Conservation (phyloP, 2,329 filamentous ascomycete genomes). For the Coccinonectria pachysandricola region DNA sequence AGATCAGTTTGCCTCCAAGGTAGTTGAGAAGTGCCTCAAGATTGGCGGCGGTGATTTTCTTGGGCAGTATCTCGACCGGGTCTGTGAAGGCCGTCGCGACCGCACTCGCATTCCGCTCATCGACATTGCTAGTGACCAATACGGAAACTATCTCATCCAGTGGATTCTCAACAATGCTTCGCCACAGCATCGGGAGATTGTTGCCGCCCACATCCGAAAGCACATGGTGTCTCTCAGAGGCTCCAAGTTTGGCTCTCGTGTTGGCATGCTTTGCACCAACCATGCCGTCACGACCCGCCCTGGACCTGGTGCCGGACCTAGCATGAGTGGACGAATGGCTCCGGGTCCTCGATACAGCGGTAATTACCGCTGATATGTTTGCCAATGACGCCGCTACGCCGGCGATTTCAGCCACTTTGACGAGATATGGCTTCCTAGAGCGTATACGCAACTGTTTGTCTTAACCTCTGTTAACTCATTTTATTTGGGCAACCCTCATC, state of each 20-base stretch:
- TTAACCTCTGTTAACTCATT: slow-evolving; percentile 17
- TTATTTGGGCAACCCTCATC: slow-evolving; percentile 16
- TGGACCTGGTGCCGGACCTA: slow-evolving; percentile 66
- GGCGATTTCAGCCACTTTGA: too few species aligned
- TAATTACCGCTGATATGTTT: slow-evolving; percentile 48
- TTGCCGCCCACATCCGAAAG: slow-evolving; percentile 90
- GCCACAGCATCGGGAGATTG: slow-evolving; percentile 81
- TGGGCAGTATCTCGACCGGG: slow-evolving; percentile 81
- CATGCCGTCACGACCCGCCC: slow-evolving; percentile 81
- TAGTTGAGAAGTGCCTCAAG: slow-evolving; percentile 98
- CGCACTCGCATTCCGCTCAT: slow-evolving; percentile 94
- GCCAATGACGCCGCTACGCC: too few species aligned
- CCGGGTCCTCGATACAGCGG: slow-evolving; percentile 48
- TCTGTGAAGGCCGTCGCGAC: slow-evolving; percentile 83
- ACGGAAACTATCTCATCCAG: slow-evolving; percentile 96
- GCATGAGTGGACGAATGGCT: slow-evolving; percentile 47
- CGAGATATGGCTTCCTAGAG: too few species aligned
- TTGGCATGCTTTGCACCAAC: slow-evolving; percentile 98
- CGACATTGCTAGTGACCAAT: slow-evolving; percentile 96
- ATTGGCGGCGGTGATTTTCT: slow-evolving; percentile 88
- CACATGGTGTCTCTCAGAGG: slow-evolving; percentile 98
- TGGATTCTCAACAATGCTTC: slow-evolving; percentile 88
- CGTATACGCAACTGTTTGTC: too few species aligned
- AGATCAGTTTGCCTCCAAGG: slow-evolving; percentile 98
- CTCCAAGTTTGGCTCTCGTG: slow-evolving; percentile 95